Conservation (phyloP, 164 flowering plant genomes). For the Vitis cinerea region DNA sequence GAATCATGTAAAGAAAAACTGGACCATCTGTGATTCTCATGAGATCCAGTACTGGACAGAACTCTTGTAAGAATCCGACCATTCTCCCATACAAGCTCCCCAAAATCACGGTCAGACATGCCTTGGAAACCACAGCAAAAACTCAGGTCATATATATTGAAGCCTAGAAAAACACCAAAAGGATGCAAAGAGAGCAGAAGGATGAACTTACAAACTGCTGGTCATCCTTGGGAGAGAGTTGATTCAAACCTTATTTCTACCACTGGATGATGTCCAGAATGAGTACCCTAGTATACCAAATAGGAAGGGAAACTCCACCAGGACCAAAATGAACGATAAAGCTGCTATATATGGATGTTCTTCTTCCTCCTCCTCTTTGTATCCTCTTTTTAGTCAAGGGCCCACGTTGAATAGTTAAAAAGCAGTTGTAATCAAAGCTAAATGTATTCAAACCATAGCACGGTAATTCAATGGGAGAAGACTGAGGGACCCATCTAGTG, state of each 20-base stretch:
- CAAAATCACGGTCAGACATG: conserved; percentile 14
- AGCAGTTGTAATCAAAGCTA: no score
- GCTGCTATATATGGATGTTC: no score
- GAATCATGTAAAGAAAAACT: not conserved
- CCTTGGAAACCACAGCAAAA: not conserved
- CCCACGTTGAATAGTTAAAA: no score
- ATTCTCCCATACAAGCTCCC: conserved; percentile 24
- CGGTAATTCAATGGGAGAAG: no score
- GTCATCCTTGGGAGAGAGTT: not conserved
- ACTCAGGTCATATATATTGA: not conserved
- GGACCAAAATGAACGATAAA: no score
- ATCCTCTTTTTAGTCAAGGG: no score
- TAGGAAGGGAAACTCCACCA: not conserved
- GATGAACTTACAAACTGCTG: conserved; percentile 1
- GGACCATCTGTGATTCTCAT: not conserved
- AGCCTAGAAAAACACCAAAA: not conserved
- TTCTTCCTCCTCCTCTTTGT: no score
- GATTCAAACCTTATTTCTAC: not conserved
- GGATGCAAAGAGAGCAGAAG: conserved; percentile 4
- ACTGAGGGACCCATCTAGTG: no score
- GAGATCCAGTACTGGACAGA: not conserved
- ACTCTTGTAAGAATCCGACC: conserved; percentile 16
- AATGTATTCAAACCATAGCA: no score
- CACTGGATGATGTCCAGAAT: not conserved
- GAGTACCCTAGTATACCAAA: not conserved